Base-by-base conservation (phyloP, 164 flowering plant species). In the Annona squamosa region DNA sequence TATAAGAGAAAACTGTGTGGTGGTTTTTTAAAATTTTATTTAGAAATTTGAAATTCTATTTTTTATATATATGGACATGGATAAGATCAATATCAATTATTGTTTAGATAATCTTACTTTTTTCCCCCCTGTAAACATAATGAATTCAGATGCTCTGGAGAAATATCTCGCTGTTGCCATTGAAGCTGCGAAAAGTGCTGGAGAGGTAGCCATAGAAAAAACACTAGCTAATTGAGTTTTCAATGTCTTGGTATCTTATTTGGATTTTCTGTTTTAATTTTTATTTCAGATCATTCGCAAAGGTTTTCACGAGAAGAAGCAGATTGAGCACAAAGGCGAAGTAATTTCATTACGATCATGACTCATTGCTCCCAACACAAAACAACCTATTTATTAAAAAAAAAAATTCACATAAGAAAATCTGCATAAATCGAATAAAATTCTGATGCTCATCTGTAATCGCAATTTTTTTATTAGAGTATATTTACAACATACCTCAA, bases 251-350 rank as follows among this genome's bases (percentile, higher is more conserved):
- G 37, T 26, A 26, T 72, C 10, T 17, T n/a, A 41, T 46, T 7
- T 9, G 69, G 52, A 41, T 48, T 5, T 3, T 69, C 62, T 42
- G 12, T 7, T 43, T 48, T 7, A 43, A 69, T n/a, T 57, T 63
- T 70, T 72, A 48, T 26, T 74, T 41, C 81, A 93, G 99, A 75
- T 90, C 19, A 94, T 94, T 75, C 88, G 91, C 1, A 72, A 76
- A 44, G 97, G 95, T 12, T 94, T 94, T 75, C 84, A 90, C 71
- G 76, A 78, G 83, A 86, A 85, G 70, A 92, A 94, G 85, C 75
- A 83, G 73, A 88, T 94, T 68, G 97, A 92, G 83, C 95, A 90
- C 67, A 94, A 94, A 83, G 97, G 98, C 78, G 83, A 70, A 90
- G 98, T 93, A 57, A 73, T 67, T 52, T 7, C 18, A 0, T 26